Percentiles rank a stretch among this genome's conserved stretches.
Evolutionary conservation across 2,329 filamentous ascomycete species (phyloP).

Genomic region (Exophiala viscosa): DNA sequence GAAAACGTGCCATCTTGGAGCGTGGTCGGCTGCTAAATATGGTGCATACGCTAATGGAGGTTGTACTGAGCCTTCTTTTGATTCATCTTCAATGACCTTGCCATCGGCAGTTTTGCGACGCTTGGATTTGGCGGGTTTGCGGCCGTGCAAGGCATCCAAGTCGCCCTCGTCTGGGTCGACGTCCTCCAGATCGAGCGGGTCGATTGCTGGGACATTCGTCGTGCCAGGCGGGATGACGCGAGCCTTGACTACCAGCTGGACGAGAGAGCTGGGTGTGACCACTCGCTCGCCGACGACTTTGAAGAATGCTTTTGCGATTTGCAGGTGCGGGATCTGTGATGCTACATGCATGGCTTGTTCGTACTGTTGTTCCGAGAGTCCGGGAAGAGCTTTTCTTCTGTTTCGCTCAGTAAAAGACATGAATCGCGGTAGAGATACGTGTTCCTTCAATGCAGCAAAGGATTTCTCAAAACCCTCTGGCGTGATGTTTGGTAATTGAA

Average conservation of each 20-base stretch:
- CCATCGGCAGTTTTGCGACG: slow-evolving; percentile 60
- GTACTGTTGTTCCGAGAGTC: slow-evolving; percentile 72
- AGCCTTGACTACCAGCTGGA: slow-evolving; percentile 91
- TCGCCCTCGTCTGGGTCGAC: slow-evolving; percentile 91
- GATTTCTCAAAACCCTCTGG: slow-evolving; percentile 50
- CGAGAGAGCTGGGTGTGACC: slow-evolving; percentile 86
- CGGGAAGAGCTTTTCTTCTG: slow-evolving; percentile 64
- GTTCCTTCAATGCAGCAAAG: slow-evolving; percentile 64
- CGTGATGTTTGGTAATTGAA: slow-evolving; percentile 87
- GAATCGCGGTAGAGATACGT: slow-evolving; percentile 78
- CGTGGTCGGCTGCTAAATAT: slow-evolving; percentile 83
- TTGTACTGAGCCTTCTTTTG: slow-evolving; percentile 62
- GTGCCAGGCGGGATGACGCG: slow-evolving; percentile 82
- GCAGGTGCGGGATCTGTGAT: slow-evolving; percentile 75
- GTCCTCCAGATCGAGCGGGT: slow-evolving; percentile 79
- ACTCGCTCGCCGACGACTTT: slow-evolving; percentile 94
- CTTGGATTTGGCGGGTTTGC: slow-evolving; percentile 62
- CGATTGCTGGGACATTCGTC: slow-evolving; percentile 68
- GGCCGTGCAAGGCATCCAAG: slow-evolving; percentile 75
- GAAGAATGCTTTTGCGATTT: slow-evolving; percentile 92
- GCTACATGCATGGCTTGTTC: slow-evolving; percentile 70
- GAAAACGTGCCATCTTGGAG: slow-evolving; percentile 91
- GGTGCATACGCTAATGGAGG: slow-evolving; percentile 84
- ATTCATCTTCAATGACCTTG: slow-evolving; percentile 46
- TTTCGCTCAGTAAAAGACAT: slow-evolving; percentile 77